phyloP scores from a whole-genome alignment of 2,329 filamentous ascomycete species.

The Calycina herbarum region DNA sequence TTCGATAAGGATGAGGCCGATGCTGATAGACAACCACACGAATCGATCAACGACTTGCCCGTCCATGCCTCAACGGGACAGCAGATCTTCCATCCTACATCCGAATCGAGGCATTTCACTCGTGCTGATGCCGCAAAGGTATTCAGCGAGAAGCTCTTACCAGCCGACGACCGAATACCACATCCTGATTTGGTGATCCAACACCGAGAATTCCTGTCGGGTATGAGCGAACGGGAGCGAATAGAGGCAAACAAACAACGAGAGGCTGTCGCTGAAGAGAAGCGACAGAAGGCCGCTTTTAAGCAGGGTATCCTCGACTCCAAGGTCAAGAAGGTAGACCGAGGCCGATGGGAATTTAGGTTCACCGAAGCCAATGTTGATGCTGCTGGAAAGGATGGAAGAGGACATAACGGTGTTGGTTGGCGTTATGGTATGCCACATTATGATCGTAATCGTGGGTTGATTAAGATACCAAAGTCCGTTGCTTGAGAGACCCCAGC shows the following conservation, averaged over 20 bases:
- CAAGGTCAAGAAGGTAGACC: slow-evolving; percentile 47
- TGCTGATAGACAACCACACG: slow-evolving; percentile 53
- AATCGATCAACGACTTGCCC: slow-evolving; percentile 65
- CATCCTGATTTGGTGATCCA: slow-evolving; percentile 61
- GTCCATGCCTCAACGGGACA: slow-evolving; percentile 62
- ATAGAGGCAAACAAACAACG: slow-evolving; percentile 34
- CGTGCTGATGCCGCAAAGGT: slow-evolving; percentile 65
- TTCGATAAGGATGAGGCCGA: slow-evolving; percentile 54
- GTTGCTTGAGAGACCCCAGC: slow-evolving; percentile 40
- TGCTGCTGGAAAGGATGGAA: slow-evolving; percentile 54
- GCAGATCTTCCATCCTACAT: slow-evolving; percentile 64
- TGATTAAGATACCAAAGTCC: slow-evolving; percentile 66
- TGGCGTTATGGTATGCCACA: slow-evolving; percentile 65
- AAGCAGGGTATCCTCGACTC: slow-evolving; percentile 40
- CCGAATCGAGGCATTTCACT: slow-evolving; percentile 63
- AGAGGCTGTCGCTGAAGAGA: slow-evolving; percentile 44
- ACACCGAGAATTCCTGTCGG: slow-evolving; percentile 49
- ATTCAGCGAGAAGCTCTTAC: slow-evolving; percentile 60
- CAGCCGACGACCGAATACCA: slow-evolving; percentile 61
- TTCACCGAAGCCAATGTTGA: slow-evolving; percentile 61
- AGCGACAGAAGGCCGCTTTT: slow-evolving; percentile 42
- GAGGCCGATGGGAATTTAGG: slow-evolving; percentile 59
- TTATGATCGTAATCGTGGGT: slow-evolving; percentile 62
- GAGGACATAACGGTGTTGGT: slow-evolving; percentile 53
- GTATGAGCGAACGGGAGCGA: slow-evolving; percentile 39